Base-by-base conservation (phyloP, 352 stramenopile genomes). In the Pythium aphanidermatum region DNA sequence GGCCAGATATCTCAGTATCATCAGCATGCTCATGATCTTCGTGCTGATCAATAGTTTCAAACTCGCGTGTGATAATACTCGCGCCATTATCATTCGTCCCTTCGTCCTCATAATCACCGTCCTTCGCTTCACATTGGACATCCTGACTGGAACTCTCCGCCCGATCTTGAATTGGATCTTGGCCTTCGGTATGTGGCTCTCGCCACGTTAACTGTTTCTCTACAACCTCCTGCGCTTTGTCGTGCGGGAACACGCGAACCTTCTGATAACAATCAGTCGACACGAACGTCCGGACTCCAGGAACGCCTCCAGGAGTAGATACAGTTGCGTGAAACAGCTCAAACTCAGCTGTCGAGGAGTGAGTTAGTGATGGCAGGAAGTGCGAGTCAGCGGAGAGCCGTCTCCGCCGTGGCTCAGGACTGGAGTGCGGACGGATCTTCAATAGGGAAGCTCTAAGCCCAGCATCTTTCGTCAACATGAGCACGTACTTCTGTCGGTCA, bases 361-460 rank as follows among this genome's bases (percentile, higher is more conserved):
- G 41, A 4, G 33, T 9, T 20, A 62, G 23, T 13, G 51, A 32
- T 10, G 50, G 50, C 9, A 58, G 23, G 14, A 31, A n/a, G 26
- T 24, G 32, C 2, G 50, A 20, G 2, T 42, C 52, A 0, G 24
- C 38, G 9, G 26, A 48, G 12, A 14, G 39, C 14, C 38, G 55
- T 28, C 55, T 36, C 8, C 17, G 36, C 5, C 55, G 41, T 5
- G n/a, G 23, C 23, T 63, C 55, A 7, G 55, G 55, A 17, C 55
- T 63, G 6, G 55, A 58, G 2, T 63, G 55, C 0, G 55, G 55
- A 17, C 55, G 47, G n/a, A n/a, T n/a, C n/a, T n/a, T n/a, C n/a
- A n/a, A n/a, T n/a, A n/a, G n/a, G n/a, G n/a, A n/a, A n/a, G n/a
- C n/a, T n/a, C n/a, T n/a, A n/a, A n/a, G n/a, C n/a, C n/a, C n/a